Conservation (phyloP, 2,329 filamentous ascomycete genomes). For the Pestalotiopsis sp. region DNA sequence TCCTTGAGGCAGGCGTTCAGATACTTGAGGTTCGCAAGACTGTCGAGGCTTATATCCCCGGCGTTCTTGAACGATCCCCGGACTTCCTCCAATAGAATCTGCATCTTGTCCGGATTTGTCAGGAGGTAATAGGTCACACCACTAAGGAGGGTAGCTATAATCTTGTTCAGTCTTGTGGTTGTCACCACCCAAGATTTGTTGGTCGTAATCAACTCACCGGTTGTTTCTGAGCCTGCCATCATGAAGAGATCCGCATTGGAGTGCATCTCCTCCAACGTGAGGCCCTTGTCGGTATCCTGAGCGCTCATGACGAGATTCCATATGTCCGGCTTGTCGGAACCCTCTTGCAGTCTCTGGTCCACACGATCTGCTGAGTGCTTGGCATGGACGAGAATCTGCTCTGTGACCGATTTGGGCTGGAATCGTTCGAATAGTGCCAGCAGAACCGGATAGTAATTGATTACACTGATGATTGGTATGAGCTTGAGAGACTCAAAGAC, state of each 20-base stretch:
- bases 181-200: constrained; percentile 16
- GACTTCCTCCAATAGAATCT: constrained; percentile 27
- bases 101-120: constrained; percentile 24
- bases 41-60: constrained; percentile 31
- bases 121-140: constrained; percentile 29
- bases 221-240: constrained; percentile 17
- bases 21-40: constrained; percentile 23
- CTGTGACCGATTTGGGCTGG: constrained; percentile 22
- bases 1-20: constrained; percentile 31
- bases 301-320: constrained; percentile 24
- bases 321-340: constrained; percentile 23
- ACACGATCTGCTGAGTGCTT: constrained; percentile 28
- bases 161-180: background rate
- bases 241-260: constrained; percentile 18
- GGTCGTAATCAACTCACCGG: constrained; percentile 10
- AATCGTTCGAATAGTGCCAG: constrained; percentile 20
- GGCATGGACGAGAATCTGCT: constrained; percentile 19
- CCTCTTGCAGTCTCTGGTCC: constrained; percentile 23
- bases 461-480: constrained; percentile 19
- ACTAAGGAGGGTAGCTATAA: constrained; percentile 36
- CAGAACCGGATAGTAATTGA: constrained; percentile 22
- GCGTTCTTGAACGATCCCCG: constrained; percentile 23
- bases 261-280: constrained; percentile 20
- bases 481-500: constrained; percentile 27
- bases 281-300: constrained; percentile 16